A percentile compares a stretch with the other conserved stretches of the same genome.
Conservation (phyloP, 768 basidiomycete species). For the Cubamyces lactineus region DNA sequence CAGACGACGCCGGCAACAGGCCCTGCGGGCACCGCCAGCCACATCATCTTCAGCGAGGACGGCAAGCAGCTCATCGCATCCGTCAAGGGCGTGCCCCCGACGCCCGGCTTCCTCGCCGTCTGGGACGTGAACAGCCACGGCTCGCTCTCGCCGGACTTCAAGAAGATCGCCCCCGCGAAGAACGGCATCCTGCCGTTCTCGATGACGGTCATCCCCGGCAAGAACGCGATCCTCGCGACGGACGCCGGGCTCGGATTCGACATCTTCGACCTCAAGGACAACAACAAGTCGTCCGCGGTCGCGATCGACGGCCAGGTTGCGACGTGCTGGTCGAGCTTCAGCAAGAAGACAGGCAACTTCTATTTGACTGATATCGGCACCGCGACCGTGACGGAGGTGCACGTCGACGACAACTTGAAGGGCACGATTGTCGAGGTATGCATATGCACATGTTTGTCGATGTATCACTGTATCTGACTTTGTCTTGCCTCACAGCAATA, state of each 20-base stretch:
- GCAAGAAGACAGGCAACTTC: constrained; percentile 36
- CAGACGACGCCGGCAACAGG: constrained; percentile 55
- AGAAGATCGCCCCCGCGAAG: constrained; percentile 38
- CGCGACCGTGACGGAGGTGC: constrained; percentile 47
- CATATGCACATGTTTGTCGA: not conserved
- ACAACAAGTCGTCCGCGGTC: constrained; percentile 23
- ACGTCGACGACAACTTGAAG: constrained; percentile 48
- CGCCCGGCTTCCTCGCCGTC: constrained; percentile 53
- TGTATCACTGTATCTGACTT: not conserved
- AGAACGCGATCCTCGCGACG: constrained; percentile 35
- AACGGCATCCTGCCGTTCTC: constrained; percentile 54
- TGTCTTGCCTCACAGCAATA: constrained; percentile 32
- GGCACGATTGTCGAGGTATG: constrained; percentile 47
- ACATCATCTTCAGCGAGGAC: constrained; percentile 52
- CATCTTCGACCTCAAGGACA: constrained; percentile 33
- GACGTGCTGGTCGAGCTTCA: constrained; percentile 36
- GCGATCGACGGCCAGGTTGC: constrained; percentile 34
- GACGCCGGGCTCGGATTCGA: constrained; percentile 36
- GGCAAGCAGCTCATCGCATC: constrained; percentile 48
- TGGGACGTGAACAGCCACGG: constrained; percentile 50
- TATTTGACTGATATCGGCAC: constrained; percentile 37
- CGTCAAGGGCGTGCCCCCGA: constrained; percentile 51
- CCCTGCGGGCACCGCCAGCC: constrained; percentile 48
- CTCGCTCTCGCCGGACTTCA: constrained; percentile 48
- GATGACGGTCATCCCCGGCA: constrained; percentile 40